Evolutionary conservation across 2,329 filamentous ascomycete species (phyloP).

Genomic region (Byssothecium circinans): DNA sequence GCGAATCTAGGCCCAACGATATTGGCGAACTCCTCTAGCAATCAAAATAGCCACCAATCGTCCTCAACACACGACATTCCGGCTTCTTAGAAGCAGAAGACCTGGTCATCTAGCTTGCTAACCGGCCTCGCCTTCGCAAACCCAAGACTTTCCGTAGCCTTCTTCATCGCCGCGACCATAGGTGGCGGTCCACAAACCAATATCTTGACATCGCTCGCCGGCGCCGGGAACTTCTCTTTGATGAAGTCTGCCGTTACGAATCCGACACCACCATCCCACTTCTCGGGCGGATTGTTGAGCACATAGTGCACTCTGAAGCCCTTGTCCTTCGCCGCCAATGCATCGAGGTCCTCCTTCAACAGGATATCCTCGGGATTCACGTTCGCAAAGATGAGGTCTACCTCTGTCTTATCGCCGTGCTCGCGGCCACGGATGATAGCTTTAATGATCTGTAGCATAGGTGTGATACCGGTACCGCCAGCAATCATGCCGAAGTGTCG

Average conservation of each 20-base stretch:
- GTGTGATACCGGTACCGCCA: conserved; percentile 95
- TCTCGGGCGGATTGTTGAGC: conserved; percentile 90
- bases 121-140: conserved; percentile 91
- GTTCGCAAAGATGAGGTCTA: conserved; percentile 96
- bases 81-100: conserved; percentile 82
- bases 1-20: too few relatives aligned
- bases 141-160: conserved; percentile 83
- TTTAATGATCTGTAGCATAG: conserved; percentile 95
- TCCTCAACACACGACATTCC: not conserved
- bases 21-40: not conserved
- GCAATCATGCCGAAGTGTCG: conserved; percentile 97
- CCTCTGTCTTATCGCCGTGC: conserved; percentile 79
- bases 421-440: conserved; percentile 79
- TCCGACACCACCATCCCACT: conserved; percentile 88
- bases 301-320: conserved; percentile 91
- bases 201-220: conserved; percentile 87
- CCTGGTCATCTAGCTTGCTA: conserved; percentile 97
- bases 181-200: conserved; percentile 93
- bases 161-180: conserved; percentile 97
- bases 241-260: conserved; percentile 98
- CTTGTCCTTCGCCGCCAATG: conserved; percentile 73
- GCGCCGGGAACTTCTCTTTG: conserved; percentile 78
- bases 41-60: not conserved
- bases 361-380: conserved; percentile 92
- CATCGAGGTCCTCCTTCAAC: conserved; percentile 86